Percentiles rank a stretch among this genome's conserved stretches.
Evolutionary conservation across 2,329 filamentous ascomycete genomes (phyloP).

Genomic region (Aspergillus sergii): DNA sequence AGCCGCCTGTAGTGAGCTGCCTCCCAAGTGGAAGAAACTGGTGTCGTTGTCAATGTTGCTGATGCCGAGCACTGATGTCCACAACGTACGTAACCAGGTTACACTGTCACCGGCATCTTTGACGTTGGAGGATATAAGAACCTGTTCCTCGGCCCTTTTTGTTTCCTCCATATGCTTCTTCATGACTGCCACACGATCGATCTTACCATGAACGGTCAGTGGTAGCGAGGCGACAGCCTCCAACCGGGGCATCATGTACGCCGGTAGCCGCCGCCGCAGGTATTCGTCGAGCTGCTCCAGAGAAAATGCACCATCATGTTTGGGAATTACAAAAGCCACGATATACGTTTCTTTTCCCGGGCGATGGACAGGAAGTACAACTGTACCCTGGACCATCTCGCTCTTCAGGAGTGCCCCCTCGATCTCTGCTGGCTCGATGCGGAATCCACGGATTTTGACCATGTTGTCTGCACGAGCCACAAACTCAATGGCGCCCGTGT

Average conservation of each 20-base stretch:
- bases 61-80: neutral
- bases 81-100: neutral
- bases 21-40: slow-evolving; percentile 2
- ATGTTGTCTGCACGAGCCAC: neutral
- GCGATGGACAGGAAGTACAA: neutral
- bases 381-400: neutral
- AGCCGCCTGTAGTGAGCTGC: slow-evolving; percentile 1
- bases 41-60: neutral
- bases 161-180: neutral
- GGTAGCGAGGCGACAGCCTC: neutral
- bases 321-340: neutral
- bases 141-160: neutral
- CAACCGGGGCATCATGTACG: neutral
- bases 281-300: neutral
- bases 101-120: neutral
- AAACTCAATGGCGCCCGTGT: neutral
- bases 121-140: neutral
- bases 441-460: slow-evolving; percentile 6
- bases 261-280: neutral
- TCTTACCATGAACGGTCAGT: neutral
- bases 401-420: slow-evolving; percentile 63
- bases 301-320: neutral
- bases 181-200: neutral
- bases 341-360: neutral
- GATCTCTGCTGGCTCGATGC: neutral